Base-by-base conservation (phyloP, 495 filamentous ascomycete genomes). In the Xanthoparmelia taractica region DNA sequence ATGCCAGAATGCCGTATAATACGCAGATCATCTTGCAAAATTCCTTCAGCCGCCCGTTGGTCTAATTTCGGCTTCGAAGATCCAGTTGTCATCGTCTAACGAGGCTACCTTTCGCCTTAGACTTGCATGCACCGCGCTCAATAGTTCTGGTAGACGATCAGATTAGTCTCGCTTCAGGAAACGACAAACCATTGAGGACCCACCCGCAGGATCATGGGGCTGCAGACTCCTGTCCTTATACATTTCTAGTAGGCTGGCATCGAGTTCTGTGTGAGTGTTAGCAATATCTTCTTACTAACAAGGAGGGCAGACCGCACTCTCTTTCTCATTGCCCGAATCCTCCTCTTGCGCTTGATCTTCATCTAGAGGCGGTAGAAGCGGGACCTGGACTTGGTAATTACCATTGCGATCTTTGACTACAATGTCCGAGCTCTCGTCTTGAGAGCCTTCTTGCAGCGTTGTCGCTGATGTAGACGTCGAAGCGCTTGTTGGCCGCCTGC, bases 81-180 rank as follows among this genome's bases (percentile, higher is more conserved):
- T 92, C 92, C 92, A 96, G 66, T 87, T 89, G 65, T 96, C 92
- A 50, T 94, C 88, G 29, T 88, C 80, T 62, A 96, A 70, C 6
- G 86, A 82, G 6, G 85, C 84, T 17, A 86, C 86, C 66, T 91
- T 89, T 37, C 81, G 80, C 68, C 82, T 79, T 55, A 94, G 77
- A 69, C 85, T 91, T n/a, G 85, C 81, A 65, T 84, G 82, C 59
- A 93, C 80, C 3, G 85, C 81, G 61, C 84, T 81, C n/a, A 90
- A 74, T 7, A 93, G 78, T 73, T 92, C 90, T 89, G 66, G 34
- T 18, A 27, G 59, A 54, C 57, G 43, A 65, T 41, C 36, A 29
- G 27, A 61, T 76, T 66, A 78, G 70, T 61, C 55, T 60, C 65
- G 52, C 45, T 25, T 45, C 48, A 10, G 23, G 15, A 40, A 61